These are phyloP conservation scores for Osmanthus fragrans DNA, from an alignment of 257 asterid species.

Conservation along the genomic window DNA sequence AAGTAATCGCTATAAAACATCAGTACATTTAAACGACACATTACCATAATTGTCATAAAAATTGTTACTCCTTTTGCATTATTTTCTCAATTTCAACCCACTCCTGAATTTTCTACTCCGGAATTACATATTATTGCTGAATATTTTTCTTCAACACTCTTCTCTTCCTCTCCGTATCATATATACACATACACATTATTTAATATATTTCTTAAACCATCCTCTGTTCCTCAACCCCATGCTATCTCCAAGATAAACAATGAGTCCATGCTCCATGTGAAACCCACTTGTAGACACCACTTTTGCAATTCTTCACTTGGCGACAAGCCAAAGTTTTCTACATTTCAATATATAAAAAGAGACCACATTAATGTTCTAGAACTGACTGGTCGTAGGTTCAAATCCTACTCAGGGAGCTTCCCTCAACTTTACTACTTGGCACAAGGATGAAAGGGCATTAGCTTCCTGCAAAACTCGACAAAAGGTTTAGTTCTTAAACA, in stretches of 20 bases:
- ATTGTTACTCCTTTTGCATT: background rate
- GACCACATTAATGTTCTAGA: background rate
- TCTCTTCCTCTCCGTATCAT: background rate
- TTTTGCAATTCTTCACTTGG: background rate
- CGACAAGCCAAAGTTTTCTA: background rate
- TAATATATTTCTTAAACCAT: background rate
- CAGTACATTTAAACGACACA: background rate
- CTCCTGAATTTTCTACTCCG: too few species aligned
- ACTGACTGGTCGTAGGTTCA: too few species aligned
- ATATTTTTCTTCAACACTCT: background rate
- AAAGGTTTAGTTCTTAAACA: too few species aligned
- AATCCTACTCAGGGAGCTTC: too few species aligned
- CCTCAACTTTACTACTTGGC: background rate
- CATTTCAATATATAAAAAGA: background rate
- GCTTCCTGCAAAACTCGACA: too few species aligned
- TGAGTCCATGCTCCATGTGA: background rate
- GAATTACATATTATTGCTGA: background rate
- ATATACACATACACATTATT: too few species aligned
- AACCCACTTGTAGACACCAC: background rate
- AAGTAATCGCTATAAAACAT: background rate
- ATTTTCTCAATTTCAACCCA: background rate
- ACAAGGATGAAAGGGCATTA: too few species aligned
- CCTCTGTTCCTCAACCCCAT: background rate
- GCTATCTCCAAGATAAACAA: background rate
- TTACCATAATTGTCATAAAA: background rate